Base-by-base conservation (phyloP, 129 eudicot species). In the Pittosporum tobira region DNA sequence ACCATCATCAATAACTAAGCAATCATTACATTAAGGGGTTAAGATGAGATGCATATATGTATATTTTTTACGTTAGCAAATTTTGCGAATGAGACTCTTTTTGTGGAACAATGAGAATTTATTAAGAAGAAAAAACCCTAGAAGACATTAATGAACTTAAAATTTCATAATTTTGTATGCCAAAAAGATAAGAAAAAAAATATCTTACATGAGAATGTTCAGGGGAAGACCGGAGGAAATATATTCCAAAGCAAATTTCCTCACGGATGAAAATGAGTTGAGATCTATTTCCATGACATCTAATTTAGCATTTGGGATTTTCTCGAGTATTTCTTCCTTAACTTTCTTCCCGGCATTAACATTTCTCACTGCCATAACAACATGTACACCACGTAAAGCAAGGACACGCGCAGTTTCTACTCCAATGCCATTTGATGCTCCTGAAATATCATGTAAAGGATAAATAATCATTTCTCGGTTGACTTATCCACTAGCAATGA, bases 251-350 rank as follows among this genome's bases (percentile, higher is more conserved):
- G 88, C 81, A 65, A 82, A 82, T 45, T 71, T 74, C 62, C 80
- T 72, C 3, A 77, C 76, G 6, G 84, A 77, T 23, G 65, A 73
- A 63, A 74, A 46, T 34, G 88, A 74, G 31, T 79, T 52, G 31
- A 82, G 79, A 63, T 82, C 84, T 62, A 82, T 64, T 56, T 82
- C 88, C 84, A 82, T 74, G 12, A 82, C 77, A 71, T 82, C 88
- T 45, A 82, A 40, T 62, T 74, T 82, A 29, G 88, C 84, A 51
- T 63, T 22, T 3, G 88, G 81, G n/a, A 68, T 58, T 34, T 82
- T 70, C 38, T 69, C 44, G 34, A 77, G 67, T 70, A 82, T 82
- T 51, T 63, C 50, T 60, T 71, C 88, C 68, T 71, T 77, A 44
- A 82, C 79, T 43, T 74, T 61, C 55, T 27, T 50, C 24, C 84